Evolutionary conservation across 2,329 filamentous ascomycete species (phyloP).

Genomic region (Dactylella cylindrospora): DNA sequence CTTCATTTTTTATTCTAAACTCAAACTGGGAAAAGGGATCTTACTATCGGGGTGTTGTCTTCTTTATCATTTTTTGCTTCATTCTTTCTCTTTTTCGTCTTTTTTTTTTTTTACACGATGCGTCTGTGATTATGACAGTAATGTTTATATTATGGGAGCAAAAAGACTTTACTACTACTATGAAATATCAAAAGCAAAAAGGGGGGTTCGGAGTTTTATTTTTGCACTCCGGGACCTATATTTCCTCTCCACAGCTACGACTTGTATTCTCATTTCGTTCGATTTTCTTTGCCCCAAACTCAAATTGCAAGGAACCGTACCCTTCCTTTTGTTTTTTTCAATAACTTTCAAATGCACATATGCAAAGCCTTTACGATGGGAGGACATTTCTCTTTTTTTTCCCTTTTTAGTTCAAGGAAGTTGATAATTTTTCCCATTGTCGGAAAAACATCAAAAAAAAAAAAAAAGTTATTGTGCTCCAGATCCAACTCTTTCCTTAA

Average conservation of each 20-base stretch:
- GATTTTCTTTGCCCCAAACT: too few species aligned
- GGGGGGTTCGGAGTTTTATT: too few species aligned
- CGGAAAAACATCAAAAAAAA: too few species aligned
- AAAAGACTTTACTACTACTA: constrained; percentile 7
- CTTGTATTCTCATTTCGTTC: background rate
- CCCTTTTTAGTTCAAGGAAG: too few species aligned
- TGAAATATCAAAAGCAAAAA: too few species aligned
- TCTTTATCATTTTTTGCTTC: constrained; percentile 26
- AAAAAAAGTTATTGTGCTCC: too few species aligned
- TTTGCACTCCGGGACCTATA: background rate
- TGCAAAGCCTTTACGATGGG: too few species aligned
- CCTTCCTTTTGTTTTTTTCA: too few species aligned
- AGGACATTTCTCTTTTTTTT: background rate
- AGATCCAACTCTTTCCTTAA: too few species aligned
- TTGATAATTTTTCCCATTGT: too few species aligned
- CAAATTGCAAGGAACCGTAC: too few species aligned
- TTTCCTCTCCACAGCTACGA: background rate
- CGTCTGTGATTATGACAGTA: constrained; percentile 38
- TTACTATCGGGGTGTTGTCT: constrained; percentile 42
- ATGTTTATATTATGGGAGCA: constrained; percentile 43
- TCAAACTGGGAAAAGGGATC: constrained; percentile 43
- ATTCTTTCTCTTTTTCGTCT: constrained; percentile 7
- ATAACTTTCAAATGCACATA: too few species aligned
- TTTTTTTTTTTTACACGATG: constrained; percentile 1
- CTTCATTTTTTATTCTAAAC: constrained; percentile 17